A percentile compares a stretch with the other conserved stretches of the same genome.
phyloP scores from a whole-genome alignment of 768 basidiomycete genomes.

The Hysterangium stoloniferum region DNA sequence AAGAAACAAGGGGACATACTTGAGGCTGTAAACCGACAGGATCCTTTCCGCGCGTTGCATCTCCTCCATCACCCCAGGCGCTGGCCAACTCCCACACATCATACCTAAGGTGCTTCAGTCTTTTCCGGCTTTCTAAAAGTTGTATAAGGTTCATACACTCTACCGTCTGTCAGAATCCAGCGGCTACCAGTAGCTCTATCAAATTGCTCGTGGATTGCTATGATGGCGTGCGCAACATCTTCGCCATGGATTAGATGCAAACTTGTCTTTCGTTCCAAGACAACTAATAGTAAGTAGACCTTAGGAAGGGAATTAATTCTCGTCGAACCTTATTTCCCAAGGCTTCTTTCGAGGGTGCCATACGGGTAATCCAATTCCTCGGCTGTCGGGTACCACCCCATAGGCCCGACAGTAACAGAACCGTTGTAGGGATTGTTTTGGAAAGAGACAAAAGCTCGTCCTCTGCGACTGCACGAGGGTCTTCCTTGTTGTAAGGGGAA shows the following conservation, averaged over 20 bases:
- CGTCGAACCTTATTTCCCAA: conserved; percentile 38
- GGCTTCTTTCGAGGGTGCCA: conserved; percentile 50
- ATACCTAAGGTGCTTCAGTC: conserved; percentile 23
- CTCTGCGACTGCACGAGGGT: conserved; percentile 44
- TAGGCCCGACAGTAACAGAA: conserved; percentile 55
- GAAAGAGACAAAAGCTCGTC: conserved; percentile 44
- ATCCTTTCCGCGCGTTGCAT: conserved; percentile 15
- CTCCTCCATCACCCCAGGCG: conserved; percentile 36
- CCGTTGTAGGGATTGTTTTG: conserved; percentile 35
- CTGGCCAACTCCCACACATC: conserved; percentile 65
- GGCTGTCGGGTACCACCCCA: conserved; percentile 49
- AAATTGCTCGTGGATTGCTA: conserved; percentile 46
- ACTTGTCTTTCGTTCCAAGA: conserved; percentile 39
- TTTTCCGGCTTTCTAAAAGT: background rate
- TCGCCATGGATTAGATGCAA: conserved; percentile 55
- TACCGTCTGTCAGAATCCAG: conserved; percentile 48
- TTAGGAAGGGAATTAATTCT: background rate
- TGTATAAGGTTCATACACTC: conserved; percentile 23
- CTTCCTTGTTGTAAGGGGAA: conserved; percentile 33
- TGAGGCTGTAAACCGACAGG: conserved; percentile 31
- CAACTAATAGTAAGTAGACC: conserved; percentile 3
- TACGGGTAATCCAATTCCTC: conserved; percentile 43
- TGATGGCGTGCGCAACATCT: conserved; percentile 51
- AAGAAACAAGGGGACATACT: background rate
- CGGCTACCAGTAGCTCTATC: conserved; percentile 40